A percentile compares a stretch with the other conserved stretches of the same genome.
phyloP scores from a whole-genome alignment of 148 eudicot genomes.

The Fagopyrum esculentum region DNA sequence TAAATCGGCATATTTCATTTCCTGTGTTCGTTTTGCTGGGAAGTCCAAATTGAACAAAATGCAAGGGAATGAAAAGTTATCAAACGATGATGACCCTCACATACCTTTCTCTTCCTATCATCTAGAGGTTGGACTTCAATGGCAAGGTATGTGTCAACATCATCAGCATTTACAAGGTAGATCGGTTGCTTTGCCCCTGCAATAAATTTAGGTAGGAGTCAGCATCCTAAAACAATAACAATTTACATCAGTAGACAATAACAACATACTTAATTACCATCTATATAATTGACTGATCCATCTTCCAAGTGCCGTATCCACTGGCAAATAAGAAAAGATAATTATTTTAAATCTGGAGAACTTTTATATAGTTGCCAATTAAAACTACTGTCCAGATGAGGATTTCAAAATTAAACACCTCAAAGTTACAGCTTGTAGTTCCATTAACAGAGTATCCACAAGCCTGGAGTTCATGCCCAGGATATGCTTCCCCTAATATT shows the following conservation, averaged over 20 bases:
- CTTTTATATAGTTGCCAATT: slow-evolving; percentile 1
- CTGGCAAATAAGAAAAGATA: slow-evolving; percentile 28
- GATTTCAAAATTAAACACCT: slow-evolving; percentile 40
- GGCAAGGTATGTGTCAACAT: slow-evolving; percentile 70
- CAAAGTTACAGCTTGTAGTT: slow-evolving; percentile 92
- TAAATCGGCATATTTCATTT: background rate
- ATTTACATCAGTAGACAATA: background rate
- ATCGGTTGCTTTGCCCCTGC: slow-evolving; percentile 90
- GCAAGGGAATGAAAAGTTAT: background rate
- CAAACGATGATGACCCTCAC: background rate
- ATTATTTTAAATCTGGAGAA: slow-evolving; percentile 15
- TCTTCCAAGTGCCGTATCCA: slow-evolving; percentile 97
- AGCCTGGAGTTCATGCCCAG: slow-evolving; percentile 77
- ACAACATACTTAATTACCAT: slow-evolving; percentile 37
- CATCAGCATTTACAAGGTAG: slow-evolving; percentile 90
- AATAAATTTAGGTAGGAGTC: slow-evolving; percentile 15
- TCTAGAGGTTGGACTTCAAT: slow-evolving; percentile 96
- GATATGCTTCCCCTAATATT: slow-evolving; percentile 89
- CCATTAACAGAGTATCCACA: slow-evolving; percentile 79
- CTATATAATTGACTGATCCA: slow-evolving; percentile 88
- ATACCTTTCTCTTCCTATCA: slow-evolving; percentile 82
- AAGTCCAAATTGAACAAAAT: background rate
- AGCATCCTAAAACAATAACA: background rate
- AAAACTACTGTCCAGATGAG: background rate
- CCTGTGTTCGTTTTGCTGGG: background rate